Evolutionary conservation across 2,329 filamentous ascomycete genomes (phyloP).

Genomic region (Pleoardoris graminearum): DNA sequence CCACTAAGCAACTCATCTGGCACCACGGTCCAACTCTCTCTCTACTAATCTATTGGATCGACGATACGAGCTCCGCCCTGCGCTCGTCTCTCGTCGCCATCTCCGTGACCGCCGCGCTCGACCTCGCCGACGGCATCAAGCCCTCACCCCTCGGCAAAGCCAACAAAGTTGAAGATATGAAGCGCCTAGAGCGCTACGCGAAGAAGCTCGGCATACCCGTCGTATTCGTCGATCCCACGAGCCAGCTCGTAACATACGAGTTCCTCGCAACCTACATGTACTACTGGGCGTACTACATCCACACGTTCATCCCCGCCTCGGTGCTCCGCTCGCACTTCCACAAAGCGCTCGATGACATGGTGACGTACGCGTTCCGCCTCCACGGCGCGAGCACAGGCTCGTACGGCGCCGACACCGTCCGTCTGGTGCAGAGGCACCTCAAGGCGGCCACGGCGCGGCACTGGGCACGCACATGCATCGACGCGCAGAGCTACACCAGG

Average conservation of each 20-base stretch:
- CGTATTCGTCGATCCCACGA: constrained; percentile 32
- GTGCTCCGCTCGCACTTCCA: constrained; percentile 26
- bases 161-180: constrained; percentile 28
- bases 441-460: constrained; percentile 16
- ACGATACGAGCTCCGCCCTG: constrained; percentile 27
- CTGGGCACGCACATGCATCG: constrained; percentile 32
- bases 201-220: constrained; percentile 30
- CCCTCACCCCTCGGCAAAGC: constrained; percentile 24
- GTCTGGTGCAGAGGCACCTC: constrained; percentile 31
- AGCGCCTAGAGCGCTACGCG: constrained; percentile 29
- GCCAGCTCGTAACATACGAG: constrained; percentile 25
- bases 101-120: constrained; percentile 29
- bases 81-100: constrained; percentile 28
- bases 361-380: constrained; percentile 35
- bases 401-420: constrained; percentile 25
- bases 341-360: constrained; percentile 32
- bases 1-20: constrained; percentile 33
- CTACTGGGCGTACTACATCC: constrained; percentile 39
- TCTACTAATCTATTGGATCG: constrained; percentile 35
- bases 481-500: constrained; percentile 26
- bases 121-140: constrained; percentile 20
- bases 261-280: constrained; percentile 35
- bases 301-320: constrained; percentile 29
- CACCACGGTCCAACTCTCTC: constrained; percentile 38
- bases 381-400: constrained; percentile 23